Base-by-base conservation (phyloP, 306 rosid genomes). In the Acacia acuminata region DNA sequence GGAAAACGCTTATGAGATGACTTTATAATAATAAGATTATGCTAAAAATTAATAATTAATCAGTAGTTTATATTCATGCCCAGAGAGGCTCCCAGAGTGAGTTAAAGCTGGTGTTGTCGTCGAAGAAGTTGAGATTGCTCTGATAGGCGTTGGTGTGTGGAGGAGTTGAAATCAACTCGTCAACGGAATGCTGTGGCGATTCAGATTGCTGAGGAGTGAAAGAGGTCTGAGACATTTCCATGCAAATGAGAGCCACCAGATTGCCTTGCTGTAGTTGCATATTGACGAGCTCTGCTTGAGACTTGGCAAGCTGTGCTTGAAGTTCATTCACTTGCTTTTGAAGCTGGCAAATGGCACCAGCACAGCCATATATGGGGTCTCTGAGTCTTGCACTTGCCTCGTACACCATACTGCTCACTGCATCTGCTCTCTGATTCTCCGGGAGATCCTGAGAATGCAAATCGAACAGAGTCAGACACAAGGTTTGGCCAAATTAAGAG, bases 321-420 rank as follows among this genome's bases (percentile, higher is more conserved):
- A 94, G 97, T 76, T 94, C 97, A 65, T 80, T 88, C 0, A 94
- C 94, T 67, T 93, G 97, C 82, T 86, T 89, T 36, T 93, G 98
- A 16, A 94, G 95, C 65, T 91, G 94, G 81, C 97, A 94, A 66
- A 94, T 90, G 42, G 94, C 93, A 51, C 98, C 98, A 4, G 98
- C 97, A 75, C 92, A 86, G 0, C 98, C 98, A 12, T 94, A 94
- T 0, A 94, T 91, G 0, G 98, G 98, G 77, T 94, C 95, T 81
- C 98, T 87, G 76, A 94, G 88, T 77, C 98, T 94, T 56, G 98
- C 97, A 45, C 95, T 75, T 0, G 98, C 98, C 76, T 94, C 98
- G n/a, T 94, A 94, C 19, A 94, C 98, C 97, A 94, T 90, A 88
- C 98, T 94, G 36, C 90, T 92, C 84, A 94, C 98, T 38, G 98